Conservation (phyloP, 371 early-diverging fungal species). For the Coemansia sp. region DNA sequence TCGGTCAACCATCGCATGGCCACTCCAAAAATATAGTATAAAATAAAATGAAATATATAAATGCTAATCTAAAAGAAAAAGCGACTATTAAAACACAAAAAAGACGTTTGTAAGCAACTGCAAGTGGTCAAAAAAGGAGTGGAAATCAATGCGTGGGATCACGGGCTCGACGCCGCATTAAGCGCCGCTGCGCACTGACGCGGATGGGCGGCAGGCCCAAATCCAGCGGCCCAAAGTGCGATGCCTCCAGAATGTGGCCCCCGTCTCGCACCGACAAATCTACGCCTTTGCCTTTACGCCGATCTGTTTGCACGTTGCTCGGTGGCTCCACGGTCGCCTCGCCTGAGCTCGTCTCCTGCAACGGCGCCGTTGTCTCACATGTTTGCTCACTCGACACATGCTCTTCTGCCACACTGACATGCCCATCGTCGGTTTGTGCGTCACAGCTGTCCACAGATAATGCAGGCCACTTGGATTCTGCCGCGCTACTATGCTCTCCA, state of each 20-base stretch:
- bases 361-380: neutral
- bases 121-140: constrained; percentile 1
- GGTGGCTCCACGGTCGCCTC: neutral
- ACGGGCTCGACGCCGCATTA: constrained; percentile 34
- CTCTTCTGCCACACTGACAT: neutral
- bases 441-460: too few relatives aligned
- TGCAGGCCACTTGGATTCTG: too few relatives aligned
- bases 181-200: constrained; percentile 41
- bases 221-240: constrained; percentile 47
- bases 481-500: neutral
- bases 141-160: neutral
- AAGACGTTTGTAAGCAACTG: neutral
- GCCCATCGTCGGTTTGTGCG: too few relatives aligned
- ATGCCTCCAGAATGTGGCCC: constrained; percentile 26
- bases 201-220: constrained; percentile 47
- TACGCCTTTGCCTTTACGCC: constrained; percentile 34
- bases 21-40: neutral
- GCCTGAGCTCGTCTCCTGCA: constrained; percentile 1
- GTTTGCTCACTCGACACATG: neutral
- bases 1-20: constrained; percentile 21
- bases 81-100: constrained; percentile 8
- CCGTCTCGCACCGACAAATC: constrained; percentile 11
- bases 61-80: neutral
- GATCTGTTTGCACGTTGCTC: neutral
- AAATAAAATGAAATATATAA: constrained; percentile 1